Evolutionary conservation across 2,329 filamentous ascomycete species (phyloP).

Genomic region (Cercospora citrullina): DNA sequence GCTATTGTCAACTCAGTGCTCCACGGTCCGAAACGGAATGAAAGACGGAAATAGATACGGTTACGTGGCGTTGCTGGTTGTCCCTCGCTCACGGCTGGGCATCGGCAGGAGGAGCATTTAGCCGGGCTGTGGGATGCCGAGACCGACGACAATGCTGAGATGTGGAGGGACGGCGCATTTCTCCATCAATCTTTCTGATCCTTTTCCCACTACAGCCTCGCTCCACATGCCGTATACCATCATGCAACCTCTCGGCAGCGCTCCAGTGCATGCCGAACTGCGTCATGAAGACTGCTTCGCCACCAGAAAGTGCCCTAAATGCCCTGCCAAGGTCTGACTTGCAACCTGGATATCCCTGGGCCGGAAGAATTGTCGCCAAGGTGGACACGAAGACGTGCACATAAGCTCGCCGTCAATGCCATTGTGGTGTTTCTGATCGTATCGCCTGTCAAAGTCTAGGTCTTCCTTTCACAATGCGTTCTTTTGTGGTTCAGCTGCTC

Average conservation of each 20-base stretch:
- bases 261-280: not conserved
- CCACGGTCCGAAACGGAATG: not conserved
- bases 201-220: not conserved
- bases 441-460: not conserved
- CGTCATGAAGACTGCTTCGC: slow-evolving; percentile 3
- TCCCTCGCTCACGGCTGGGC: not conserved
- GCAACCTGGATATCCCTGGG: not conserved
- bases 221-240: slow-evolving; percentile 7
- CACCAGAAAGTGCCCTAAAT: not conserved
- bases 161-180: not conserved
- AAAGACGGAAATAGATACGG: too few relatives aligned
- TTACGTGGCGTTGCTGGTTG: not conserved
- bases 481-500: slow-evolving; percentile 7
- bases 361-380: slow-evolving; percentile 6
- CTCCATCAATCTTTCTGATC: slow-evolving; percentile 12
- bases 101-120: not conserved
- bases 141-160: not conserved
- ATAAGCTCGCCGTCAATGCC: not conserved
- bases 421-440: not conserved
- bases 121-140: not conserved
- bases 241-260: not conserved
- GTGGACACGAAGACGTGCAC: not conserved
- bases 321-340: slow-evolving; percentile 8
- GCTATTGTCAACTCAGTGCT: not conserved
- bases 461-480: slow-evolving; percentile 10